phyloP scores from a whole-genome alignment of 192 early-diverging fungal genomes.

The Fimicolochytrium jonesii region DNA sequence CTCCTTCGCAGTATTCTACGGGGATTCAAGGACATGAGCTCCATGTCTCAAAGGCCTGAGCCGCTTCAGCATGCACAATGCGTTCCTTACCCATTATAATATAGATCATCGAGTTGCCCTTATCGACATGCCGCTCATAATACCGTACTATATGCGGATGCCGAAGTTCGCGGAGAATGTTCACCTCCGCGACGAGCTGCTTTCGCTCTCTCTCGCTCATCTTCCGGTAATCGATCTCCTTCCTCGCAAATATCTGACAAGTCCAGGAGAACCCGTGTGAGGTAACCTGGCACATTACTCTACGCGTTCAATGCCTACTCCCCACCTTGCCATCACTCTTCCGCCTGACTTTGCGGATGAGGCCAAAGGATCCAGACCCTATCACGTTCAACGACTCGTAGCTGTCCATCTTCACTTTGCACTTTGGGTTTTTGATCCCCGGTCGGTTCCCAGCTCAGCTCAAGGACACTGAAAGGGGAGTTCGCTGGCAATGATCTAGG shows the following conservation, averaged over 20 bases:
- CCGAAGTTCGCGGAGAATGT: conserved; percentile 65
- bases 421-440: too few relatives aligned
- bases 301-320: not conserved
- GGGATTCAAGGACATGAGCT: too few relatives aligned
- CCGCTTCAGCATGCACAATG: too few relatives aligned
- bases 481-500: too few relatives aligned
- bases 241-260: conserved; percentile 61
- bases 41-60: too few relatives aligned
- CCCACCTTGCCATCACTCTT: conserved; percentile 61
- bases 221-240: conserved; percentile 76
- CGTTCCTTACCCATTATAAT: conserved; percentile 61
- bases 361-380: conserved; percentile 68
- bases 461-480: too few relatives aligned
- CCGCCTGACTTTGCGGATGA: conserved; percentile 65
- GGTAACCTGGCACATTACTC: not conserved
- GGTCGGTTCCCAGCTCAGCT: too few relatives aligned
- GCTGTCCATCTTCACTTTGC: conserved; percentile 43
- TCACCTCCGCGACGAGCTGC: conserved; percentile 72
- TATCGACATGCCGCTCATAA: conserved; percentile 64
- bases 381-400: conserved; percentile 65
- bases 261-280: too few relatives aligned
- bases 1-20: conserved; percentile 69
- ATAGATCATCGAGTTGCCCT: conserved; percentile 62
- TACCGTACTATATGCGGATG: conserved; percentile 74
- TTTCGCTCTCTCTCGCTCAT: conserved; percentile 70